phyloP scores from a whole-genome alignment of 495 filamentous ascomycete genomes.

The Daldinia concentrica region DNA sequence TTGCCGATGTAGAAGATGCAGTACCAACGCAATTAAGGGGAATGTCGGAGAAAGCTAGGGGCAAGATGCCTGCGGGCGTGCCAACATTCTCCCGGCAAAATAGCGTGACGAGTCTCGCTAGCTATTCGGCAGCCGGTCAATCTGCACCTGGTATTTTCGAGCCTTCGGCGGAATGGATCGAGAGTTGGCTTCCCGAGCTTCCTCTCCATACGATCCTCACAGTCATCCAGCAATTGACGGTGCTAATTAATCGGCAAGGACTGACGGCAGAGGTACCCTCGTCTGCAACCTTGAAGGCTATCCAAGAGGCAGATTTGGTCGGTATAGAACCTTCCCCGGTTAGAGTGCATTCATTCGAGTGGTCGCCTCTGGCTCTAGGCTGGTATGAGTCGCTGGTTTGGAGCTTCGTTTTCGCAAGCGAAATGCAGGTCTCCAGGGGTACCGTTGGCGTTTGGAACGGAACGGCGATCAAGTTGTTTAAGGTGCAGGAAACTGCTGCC shows the following conservation, averaged over 20 bases:
- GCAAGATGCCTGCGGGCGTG: slow-evolving; percentile 92
- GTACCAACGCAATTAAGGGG: slow-evolving; percentile 89
- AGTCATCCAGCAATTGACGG: slow-evolving; percentile 71
- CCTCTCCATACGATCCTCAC: slow-evolving; percentile 91
- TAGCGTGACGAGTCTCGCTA: slow-evolving; percentile 83
- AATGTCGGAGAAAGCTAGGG: slow-evolving; percentile 97
- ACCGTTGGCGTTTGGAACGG: slow-evolving; percentile 97
- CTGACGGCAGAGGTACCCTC: slow-evolving; percentile 48
- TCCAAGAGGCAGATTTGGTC: slow-evolving; percentile 55
- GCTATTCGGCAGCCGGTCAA: slow-evolving; percentile 65
- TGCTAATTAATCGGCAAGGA: slow-evolving; percentile 55
- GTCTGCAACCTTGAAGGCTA: slow-evolving; percentile 49
- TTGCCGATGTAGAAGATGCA: slow-evolving; percentile 80
- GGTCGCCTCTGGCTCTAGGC: slow-evolving; percentile 89
- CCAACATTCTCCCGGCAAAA: slow-evolving; percentile 89
- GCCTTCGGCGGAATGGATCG: slow-evolving; percentile 84
- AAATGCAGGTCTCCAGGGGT: slow-evolving; percentile 87
- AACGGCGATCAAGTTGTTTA: slow-evolving; percentile 86
- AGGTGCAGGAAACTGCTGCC: slow-evolving; percentile 82
- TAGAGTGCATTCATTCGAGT: slow-evolving; percentile 91
- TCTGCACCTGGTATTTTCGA: slow-evolving; percentile 69
- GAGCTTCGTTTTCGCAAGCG: slow-evolving; percentile 92
- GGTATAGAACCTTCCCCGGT: slow-evolving; percentile 79
- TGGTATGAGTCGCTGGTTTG: slow-evolving; percentile 97
- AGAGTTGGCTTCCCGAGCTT: slow-evolving; percentile 91